A percentile compares a stretch with the other conserved stretches of the same genome.
Conservation (phyloP, 2,329 filamentous ascomycete genomes). For the Exserohilum turcica region DNA sequence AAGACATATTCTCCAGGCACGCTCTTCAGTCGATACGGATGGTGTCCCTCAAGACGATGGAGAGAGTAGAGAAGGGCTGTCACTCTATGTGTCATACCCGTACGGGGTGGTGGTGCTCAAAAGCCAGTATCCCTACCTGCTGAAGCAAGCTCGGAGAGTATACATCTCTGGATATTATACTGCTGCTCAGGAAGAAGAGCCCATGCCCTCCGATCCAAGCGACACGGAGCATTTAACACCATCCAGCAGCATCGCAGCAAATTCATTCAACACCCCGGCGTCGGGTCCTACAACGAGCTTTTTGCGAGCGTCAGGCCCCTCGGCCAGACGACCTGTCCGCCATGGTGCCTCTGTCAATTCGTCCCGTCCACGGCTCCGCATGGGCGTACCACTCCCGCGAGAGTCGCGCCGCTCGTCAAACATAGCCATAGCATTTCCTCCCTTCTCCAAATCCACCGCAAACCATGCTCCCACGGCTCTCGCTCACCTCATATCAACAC, state of each 20-base stretch:
- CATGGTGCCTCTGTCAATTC: conserved; percentile 7
- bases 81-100: conserved; percentile 50
- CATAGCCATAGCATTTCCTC: conserved; percentile 9
- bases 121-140: conserved; percentile 46
- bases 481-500: conserved; percentile 37
- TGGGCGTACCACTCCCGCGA: conserved; percentile 11
- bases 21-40: conserved; percentile 3
- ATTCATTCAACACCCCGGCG: conserved; percentile 11
- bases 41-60: background rate
- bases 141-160: conserved; percentile 48
- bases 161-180: conserved; percentile 49
- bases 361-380: conserved; percentile 25
- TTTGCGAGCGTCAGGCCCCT: background rate
- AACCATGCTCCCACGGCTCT: conserved; percentile 37
- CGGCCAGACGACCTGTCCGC: background rate
- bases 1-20: conserved; percentile 21
- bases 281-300: conserved; percentile 7
- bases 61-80: conserved; percentile 37
- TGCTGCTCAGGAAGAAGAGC: conserved; percentile 9
- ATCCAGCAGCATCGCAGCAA: conserved; percentile 19
- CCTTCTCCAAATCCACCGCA: conserved; percentile 22
- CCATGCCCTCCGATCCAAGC: conserved; percentile 2
- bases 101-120: conserved; percentile 49
- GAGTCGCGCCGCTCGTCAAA: background rate
- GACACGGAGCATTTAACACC: conserved; percentile 21